These are phyloP conservation scores for Coemansia sp. DNA, from an alignment of 192 early-diverging fungal species.

Conservation along the genomic window DNA sequence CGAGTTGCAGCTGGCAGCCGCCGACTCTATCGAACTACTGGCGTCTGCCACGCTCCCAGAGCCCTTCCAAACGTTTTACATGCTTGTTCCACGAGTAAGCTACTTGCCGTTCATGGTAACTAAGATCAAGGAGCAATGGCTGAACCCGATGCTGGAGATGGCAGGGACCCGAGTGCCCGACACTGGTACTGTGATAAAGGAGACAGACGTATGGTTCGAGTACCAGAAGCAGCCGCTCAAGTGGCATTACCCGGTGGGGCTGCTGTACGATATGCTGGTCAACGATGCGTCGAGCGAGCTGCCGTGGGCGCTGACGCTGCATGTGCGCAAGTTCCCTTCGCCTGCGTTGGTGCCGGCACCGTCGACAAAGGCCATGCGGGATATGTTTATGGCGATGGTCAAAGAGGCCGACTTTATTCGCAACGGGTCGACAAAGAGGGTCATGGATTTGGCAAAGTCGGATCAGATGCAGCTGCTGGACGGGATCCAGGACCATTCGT, in stretches of 20 bases:
- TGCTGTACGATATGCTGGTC: constrained; percentile 72
- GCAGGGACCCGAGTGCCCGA: constrained; percentile 7
- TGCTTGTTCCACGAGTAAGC: constrained; percentile 41
- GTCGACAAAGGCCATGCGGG: constrained; percentile 60
- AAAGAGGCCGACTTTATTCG: constrained; percentile 89
- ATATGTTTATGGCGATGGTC: constrained; percentile 86
- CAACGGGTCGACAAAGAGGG: constrained; percentile 78
- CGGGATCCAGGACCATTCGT: constrained; percentile 57
- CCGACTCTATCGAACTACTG: constrained; percentile 49
- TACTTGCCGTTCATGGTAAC: constrained; percentile 39
- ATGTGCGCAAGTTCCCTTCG: constrained; percentile 72
- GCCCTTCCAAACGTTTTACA: constrained; percentile 53
- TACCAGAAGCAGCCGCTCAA: constrained; percentile 72
- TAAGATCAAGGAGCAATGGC: constrained; percentile 44
- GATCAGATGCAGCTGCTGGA: constrained; percentile 85
- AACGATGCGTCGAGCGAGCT: constrained; percentile 28
- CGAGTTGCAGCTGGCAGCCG: constrained; percentile 40
- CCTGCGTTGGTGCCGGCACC: constrained; percentile 63
- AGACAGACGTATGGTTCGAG: constrained; percentile 72
- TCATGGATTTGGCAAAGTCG: constrained; percentile 82
- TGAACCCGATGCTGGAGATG: constrained; percentile 46
- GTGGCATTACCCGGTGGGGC: constrained; percentile 89
- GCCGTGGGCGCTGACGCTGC: constrained; percentile 82
- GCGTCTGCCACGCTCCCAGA: constrained; percentile 49
- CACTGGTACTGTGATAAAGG: constrained; percentile 13